Conservation (phyloP, 306 rosid genomes). For the Malus sylvestris region DNA sequence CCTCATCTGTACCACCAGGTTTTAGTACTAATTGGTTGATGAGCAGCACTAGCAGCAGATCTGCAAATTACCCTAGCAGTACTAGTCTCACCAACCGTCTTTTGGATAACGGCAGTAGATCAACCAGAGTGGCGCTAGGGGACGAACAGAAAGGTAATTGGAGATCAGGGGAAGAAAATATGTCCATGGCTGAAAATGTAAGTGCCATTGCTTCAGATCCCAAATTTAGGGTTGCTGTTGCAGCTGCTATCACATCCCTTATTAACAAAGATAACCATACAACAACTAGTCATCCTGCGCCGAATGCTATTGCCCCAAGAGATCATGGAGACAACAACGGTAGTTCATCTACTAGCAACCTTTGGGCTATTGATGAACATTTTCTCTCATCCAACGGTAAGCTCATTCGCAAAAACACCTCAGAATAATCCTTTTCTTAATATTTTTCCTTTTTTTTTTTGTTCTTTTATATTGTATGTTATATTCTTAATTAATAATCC, state of each 20-base stretch:
- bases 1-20: constrained; percentile 18
- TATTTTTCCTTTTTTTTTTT: neutral
- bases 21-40: constrained; percentile 37
- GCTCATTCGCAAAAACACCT: constrained; percentile 21
- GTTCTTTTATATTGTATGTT: neutral
- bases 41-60: constrained; percentile 19
- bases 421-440: neutral
- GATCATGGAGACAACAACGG: constrained; percentile 25
- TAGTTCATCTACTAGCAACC: constrained; percentile 19
- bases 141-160: neutral
- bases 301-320: constrained; percentile 23
- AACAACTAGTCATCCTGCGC: constrained; percentile 6
- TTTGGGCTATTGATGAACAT: constrained; percentile 32
- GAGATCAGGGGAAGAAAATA: constrained; percentile 24
- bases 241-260: constrained; percentile 71
- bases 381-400: constrained; percentile 39
- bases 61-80: constrained; percentile 7
- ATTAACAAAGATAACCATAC: constrained; percentile 51
- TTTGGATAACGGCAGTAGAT: constrained; percentile 5
- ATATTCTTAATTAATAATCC: neutral
- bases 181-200: constrained; percentile 38
- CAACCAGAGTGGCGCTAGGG: constrained; percentile 7
- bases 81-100: constrained; percentile 5
- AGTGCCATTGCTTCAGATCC: constrained; percentile 83
- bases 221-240: constrained; percentile 81